Evolutionary conservation across 2,329 filamentous ascomycete species (phyloP).

Genomic region (Aureobasidium sp.): DNA sequence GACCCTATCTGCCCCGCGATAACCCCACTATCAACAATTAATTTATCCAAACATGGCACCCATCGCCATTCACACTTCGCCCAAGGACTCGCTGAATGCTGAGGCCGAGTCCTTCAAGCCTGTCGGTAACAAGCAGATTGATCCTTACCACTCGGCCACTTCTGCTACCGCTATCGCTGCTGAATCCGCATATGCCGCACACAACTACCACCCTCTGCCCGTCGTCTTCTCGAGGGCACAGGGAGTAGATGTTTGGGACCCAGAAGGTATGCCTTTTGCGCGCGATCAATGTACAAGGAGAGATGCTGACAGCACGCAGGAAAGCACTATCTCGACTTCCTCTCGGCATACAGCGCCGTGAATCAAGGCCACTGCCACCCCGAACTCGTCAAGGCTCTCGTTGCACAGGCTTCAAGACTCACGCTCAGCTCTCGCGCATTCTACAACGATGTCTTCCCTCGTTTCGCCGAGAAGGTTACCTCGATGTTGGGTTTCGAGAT

Average conservation of each 20-base stretch:
- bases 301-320: conserved; percentile 18
- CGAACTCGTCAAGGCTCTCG: conserved; percentile 82
- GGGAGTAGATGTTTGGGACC: conserved; percentile 91
- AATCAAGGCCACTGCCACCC: conserved; percentile 99
- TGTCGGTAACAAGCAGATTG: conserved; percentile 29
- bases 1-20: conserved; percentile 10
- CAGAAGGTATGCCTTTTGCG: conserved; percentile 56
- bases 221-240: conserved; percentile 83
- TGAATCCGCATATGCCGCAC: conserved; percentile 81
- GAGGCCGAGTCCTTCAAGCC: conserved; percentile 37
- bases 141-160: conserved; percentile 65
- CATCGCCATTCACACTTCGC: conserved; percentile 27
- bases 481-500: conserved; percentile 91
- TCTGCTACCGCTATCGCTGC: conserved; percentile 70
- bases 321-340: conserved; percentile 91
- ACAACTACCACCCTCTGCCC: conserved; percentile 97
- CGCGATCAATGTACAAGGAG: too few species aligned
- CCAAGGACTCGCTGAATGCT: conserved; percentile 30
- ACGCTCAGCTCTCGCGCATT: conserved; percentile 93
- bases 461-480: conserved; percentile 89
- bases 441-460: conserved; percentile 96
- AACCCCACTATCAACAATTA: conserved; percentile 11
- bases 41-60: conserved; percentile 27
- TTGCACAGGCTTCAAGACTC: conserved; percentile 80
- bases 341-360: conserved; percentile 95